These are phyloP conservation scores for Oryza glumipatula DNA, from an alignment of 176 grass and related monocot species.

Conservation along the genomic window DNA sequence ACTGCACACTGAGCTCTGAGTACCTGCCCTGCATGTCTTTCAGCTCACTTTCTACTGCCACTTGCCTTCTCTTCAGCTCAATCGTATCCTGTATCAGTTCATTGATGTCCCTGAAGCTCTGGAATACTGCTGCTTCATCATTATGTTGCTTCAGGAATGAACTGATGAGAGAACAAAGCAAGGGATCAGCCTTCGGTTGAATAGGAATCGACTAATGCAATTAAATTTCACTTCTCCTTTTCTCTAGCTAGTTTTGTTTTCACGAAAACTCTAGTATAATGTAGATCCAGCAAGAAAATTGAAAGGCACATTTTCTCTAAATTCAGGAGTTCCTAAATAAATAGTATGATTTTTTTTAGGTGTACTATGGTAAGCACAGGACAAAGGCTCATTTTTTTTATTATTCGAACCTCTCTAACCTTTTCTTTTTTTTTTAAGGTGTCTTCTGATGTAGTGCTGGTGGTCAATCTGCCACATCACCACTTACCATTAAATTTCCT, in stretches of 20 bases:
- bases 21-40: slow-evolving; percentile 91
- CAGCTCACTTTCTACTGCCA: slow-evolving; percentile 65
- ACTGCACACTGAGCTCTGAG: slow-evolving; percentile 92
- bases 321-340: background rate
- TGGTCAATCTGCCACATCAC: too few relatives aligned
- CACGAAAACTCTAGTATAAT: slow-evolving; percentile 7
- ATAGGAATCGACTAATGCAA: background rate
- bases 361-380: background rate
- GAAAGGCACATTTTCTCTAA: background rate
- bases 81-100: slow-evolving; percentile 95
- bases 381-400: background rate
- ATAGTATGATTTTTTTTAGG: background rate
- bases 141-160: slow-evolving; percentile 95
- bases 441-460: too few relatives aligned
- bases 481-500: background rate
- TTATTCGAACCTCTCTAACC: background rate
- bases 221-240: background rate
- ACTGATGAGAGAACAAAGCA: slow-evolving; percentile 44
- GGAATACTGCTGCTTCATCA: slow-evolving; percentile 75
- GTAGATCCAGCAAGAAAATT: slow-evolving; percentile 18
- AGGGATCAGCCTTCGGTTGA: background rate
- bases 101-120: slow-evolving; percentile 97
- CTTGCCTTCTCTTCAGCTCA: slow-evolving; percentile 75
- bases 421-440: too few relatives aligned
- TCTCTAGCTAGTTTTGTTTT: background rate